Conservation (phyloP, 2,329 filamentous ascomycete species). For the Phaeosphaeriaceae sp. region DNA sequence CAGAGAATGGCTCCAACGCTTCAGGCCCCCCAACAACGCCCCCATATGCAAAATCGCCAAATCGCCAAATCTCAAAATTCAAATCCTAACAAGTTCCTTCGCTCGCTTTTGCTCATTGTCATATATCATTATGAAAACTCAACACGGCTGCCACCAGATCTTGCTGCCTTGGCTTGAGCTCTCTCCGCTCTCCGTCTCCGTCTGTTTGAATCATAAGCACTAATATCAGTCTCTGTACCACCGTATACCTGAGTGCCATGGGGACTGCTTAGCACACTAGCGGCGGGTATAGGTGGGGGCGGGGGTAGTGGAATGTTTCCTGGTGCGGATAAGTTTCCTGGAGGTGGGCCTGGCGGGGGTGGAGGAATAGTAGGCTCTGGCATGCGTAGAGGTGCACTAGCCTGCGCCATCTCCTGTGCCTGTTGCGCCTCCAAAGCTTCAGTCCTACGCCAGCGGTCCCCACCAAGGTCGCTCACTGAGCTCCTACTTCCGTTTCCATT, state of each 20-base stretch:
- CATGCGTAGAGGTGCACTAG: constrained; percentile 34
- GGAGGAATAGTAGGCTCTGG: constrained; percentile 38
- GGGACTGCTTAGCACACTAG: constrained; percentile 46
- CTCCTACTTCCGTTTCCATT: constrained; percentile 50
- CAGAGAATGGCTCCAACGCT: no score
- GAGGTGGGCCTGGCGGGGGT: constrained; percentile 41
- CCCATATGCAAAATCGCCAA: constrained; percentile 14
- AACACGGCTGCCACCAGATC: constrained; percentile 45
- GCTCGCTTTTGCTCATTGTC: constrained; percentile 4
- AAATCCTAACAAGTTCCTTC: neutral
- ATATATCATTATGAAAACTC: constrained; percentile 47
- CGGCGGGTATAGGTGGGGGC: constrained; percentile 44
- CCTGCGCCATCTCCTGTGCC: constrained; percentile 38
- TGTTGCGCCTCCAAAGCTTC: constrained; percentile 47
- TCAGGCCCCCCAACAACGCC: constrained; percentile 8
- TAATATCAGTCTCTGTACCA: constrained; percentile 48
- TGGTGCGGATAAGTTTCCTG: constrained; percentile 19
- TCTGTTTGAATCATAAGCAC: constrained; percentile 49
- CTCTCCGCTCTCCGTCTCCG: constrained; percentile 48
- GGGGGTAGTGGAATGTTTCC: constrained; percentile 33
- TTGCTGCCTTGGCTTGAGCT: constrained; percentile 47
- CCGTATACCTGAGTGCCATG: constrained; percentile 43
- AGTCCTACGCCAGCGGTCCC: constrained; percentile 49
- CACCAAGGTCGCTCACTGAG: constrained; percentile 43
- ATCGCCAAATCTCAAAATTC: neutral